Base-by-base conservation (phyloP, 257 asterid species). In the Nicotiana knightiana region DNA sequence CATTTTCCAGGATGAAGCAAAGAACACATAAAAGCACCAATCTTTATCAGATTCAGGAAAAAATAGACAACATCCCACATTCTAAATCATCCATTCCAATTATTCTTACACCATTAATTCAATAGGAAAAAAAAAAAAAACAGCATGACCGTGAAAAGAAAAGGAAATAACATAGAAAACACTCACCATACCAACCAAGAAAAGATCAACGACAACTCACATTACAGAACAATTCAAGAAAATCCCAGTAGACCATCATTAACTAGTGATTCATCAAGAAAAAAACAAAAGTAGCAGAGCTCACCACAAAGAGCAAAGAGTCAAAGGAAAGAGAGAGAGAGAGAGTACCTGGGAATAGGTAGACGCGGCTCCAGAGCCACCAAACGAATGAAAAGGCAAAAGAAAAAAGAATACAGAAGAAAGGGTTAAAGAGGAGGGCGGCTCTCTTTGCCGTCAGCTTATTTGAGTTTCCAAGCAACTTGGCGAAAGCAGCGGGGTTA, bases 371-470 rank as follows among this genome's bases (percentile, higher is more conserved):
- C 78, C 73, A 81, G 79, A n/a, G 77, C 86, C 39, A 84, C 84
- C 82, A 33, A 87, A 84, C 83, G 85, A 90, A 90, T 83, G 86
- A 67, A 53, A 81, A 58, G 46, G 66, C 48, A 79, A 54, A 32
- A 79, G 76, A 82, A 80, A 11, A 5, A 81, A 73, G 62, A 82
- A 81, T 82, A 86, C 83, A 58, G 82, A 85, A 81, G 87, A 86
- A 88, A 88, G 89, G 93, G 86, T 85, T 65, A 85, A 71, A 16
- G 77, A 0, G 81, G 89, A 88, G 76, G 97, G 94, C 93, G 89
- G 91, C 94, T 87, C 33, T 32, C 32, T 24, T 43, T 76, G 85
- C 82, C 65, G 84, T 83, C 93, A 87, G 86, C 91, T 90, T 86
- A 89, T 71, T 63, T 53, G 83, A 77, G 90, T 82, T 88, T 89